Conservation (phyloP, 495 filamentous ascomycete genomes). For the Penicillium goetzii region DNA sequence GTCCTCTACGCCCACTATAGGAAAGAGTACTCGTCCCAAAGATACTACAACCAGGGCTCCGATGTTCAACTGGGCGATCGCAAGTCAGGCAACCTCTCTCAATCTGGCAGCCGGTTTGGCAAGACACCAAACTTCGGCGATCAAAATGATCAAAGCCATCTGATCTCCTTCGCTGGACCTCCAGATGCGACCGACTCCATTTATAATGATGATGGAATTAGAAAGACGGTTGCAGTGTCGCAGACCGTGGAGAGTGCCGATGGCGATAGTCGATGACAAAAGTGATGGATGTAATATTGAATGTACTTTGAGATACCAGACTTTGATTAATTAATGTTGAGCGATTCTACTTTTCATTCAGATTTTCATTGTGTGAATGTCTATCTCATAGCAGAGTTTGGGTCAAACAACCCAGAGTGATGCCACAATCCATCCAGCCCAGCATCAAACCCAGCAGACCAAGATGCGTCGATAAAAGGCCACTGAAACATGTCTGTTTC, state of each 20-base stretch:
- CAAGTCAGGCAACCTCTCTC: conserved; percentile 25
- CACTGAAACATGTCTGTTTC: conserved; percentile 51
- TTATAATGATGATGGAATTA: conserved; percentile 31
- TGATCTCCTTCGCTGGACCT: conserved; percentile 40
- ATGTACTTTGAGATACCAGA: background rate
- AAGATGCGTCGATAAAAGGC: conserved; percentile 50
- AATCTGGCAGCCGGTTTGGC: conserved; percentile 20
- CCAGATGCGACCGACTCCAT: conserved; percentile 24
- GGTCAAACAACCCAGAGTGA: conserved; percentile 35
- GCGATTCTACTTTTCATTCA: background rate
- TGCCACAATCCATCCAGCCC: conserved; percentile 42
- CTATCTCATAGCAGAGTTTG: conserved; percentile 24
- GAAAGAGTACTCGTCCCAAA: conserved; percentile 36
- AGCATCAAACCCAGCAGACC: conserved; percentile 46
- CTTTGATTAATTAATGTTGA: background rate
- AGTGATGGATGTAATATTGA: conserved; percentile 10
- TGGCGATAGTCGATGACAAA: conserved; percentile 11
- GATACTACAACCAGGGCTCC: conserved; percentile 39
- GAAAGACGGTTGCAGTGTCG: conserved; percentile 44
- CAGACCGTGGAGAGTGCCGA: conserved; percentile 39
- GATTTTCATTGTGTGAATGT: background rate
- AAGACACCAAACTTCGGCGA: conserved; percentile 34
- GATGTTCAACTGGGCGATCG: conserved; percentile 36
- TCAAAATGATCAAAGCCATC: conserved; percentile 43
- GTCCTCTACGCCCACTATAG: conserved; percentile 38